These are phyloP conservation scores for Metschnikowia rubicola DNA, from an alignment of 805 yeast species.

Conservation along the genomic window DNA sequence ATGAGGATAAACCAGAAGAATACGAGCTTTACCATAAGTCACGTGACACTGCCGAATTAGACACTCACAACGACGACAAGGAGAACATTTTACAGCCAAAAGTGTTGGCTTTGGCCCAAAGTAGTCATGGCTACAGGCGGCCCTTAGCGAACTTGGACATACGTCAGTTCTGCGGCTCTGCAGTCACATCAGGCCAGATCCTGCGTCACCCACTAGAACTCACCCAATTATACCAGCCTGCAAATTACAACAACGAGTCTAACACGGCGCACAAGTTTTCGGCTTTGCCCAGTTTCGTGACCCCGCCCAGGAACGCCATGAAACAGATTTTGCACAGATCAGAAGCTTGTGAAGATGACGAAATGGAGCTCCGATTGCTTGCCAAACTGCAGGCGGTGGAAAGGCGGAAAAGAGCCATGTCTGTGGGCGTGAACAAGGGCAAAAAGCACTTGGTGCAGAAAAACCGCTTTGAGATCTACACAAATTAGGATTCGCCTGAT, in stretches of 20 bases:
- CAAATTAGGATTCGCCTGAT: background rate
- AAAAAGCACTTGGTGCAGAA: slow-evolving; percentile 33
- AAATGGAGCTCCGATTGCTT: slow-evolving; percentile 19
- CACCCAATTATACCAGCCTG: slow-evolving; percentile 29
- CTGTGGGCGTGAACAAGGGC: slow-evolving; percentile 38
- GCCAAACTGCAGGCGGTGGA: slow-evolving; percentile 19
- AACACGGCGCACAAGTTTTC: slow-evolving; percentile 30
- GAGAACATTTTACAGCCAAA: slow-evolving; percentile 40
- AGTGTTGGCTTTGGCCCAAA: slow-evolving; percentile 11
- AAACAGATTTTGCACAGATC: slow-evolving; percentile 22
- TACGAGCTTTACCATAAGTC: slow-evolving; percentile 13
- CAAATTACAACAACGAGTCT: slow-evolving; percentile 26
- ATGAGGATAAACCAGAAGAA: slow-evolving; percentile 17
- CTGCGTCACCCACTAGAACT: slow-evolving; percentile 18
- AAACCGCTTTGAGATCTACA: slow-evolving; percentile 25
- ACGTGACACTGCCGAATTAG: background rate
- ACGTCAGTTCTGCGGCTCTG: slow-evolving; percentile 30
- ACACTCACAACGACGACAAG: slow-evolving; percentile 30
- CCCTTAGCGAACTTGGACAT: slow-evolving; percentile 30
- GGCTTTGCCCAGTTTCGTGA: slow-evolving; percentile 29
- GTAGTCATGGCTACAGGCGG: slow-evolving; percentile 13
- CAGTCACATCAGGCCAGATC: slow-evolving; percentile 10
- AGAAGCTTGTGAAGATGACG: slow-evolving; percentile 13
- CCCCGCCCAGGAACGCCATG: slow-evolving; percentile 31
- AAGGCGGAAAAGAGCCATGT: slow-evolving; percentile 32